phyloP scores from a whole-genome alignment of 768 basidiomycete species.

The Lentinula sp. region DNA sequence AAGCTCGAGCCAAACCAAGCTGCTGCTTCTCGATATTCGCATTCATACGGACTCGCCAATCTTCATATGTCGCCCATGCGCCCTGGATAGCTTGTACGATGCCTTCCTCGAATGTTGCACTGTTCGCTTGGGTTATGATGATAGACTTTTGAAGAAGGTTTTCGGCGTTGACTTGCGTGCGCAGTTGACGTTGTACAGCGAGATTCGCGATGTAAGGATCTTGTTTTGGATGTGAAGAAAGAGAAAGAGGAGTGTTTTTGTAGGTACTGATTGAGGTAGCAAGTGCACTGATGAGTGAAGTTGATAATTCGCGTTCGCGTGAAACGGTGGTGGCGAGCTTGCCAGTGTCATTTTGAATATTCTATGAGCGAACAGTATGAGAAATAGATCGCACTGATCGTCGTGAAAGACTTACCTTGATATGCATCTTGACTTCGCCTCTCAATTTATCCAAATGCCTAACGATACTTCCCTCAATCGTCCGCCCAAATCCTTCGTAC shows the following conservation, averaged over 20 bases:
- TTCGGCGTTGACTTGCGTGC: constrained; percentile 93
- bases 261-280: constrained; percentile 81
- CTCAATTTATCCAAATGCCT: constrained; percentile 96
- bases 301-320: constrained; percentile 86
- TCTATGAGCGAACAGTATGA: constrained; percentile 32
- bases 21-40: constrained; percentile 70
- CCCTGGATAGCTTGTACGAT: constrained; percentile 94
- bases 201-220: constrained; percentile 56
- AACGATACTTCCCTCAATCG: constrained; percentile 94
- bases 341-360: constrained; percentile 93
- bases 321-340: constrained; percentile 89
- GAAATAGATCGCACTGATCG: not conserved
- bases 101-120: constrained; percentile 94
- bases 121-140: constrained; percentile 97
- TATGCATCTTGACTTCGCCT: constrained; percentile 94
- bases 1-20: constrained; percentile 59
- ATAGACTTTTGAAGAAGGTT: constrained; percentile 97
- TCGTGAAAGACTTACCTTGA: constrained; percentile 52
- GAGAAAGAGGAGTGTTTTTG: constrained; percentile 90
- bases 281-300: constrained; percentile 81
- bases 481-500: constrained; percentile 92
- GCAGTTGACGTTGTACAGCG: constrained; percentile 72
- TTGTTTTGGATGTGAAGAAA: constrained; percentile 42
- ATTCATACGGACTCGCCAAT: constrained; percentile 84
- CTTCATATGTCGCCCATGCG: constrained; percentile 95